A percentile compares a stretch with the other conserved stretches of the same genome.
Conservation (phyloP, 2,329 filamentous ascomycete species). For the Penicillium psychrosexuale region DNA sequence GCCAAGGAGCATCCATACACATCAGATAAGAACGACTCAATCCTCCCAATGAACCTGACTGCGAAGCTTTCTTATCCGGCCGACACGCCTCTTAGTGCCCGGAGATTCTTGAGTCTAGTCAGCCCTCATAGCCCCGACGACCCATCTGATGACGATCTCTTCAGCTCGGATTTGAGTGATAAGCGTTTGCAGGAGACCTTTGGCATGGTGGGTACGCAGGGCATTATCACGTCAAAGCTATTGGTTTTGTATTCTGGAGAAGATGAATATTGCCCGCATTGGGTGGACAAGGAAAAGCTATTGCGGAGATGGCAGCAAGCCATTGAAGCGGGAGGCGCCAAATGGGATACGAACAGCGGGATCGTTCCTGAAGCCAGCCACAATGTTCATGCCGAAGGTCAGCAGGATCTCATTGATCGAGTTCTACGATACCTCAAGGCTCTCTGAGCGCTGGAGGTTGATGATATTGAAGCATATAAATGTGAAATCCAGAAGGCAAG, state of each 20-base stretch:
- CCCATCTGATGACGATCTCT: slow-evolving; percentile 78
- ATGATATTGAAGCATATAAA: not conserved
- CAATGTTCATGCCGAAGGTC: slow-evolving; percentile 49
- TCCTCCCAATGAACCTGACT: slow-evolving; percentile 37
- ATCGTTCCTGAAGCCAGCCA: slow-evolving; percentile 50
- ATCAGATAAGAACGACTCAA: slow-evolving; percentile 23
- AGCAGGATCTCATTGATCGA: slow-evolving; percentile 41
- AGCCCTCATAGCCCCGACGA: slow-evolving; percentile 51
- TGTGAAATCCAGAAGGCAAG: not conserved
- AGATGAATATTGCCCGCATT: slow-evolving; percentile 46
- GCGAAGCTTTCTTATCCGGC: slow-evolving; percentile 30
- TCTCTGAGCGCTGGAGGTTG: slow-evolving; percentile 15
- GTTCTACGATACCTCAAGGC: slow-evolving; percentile 35
- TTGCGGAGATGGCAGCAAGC: slow-evolving; percentile 45
- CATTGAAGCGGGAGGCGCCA: slow-evolving; percentile 35
- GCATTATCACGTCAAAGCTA: slow-evolving; percentile 39
- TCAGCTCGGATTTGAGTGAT: slow-evolving; percentile 71
- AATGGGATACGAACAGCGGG: slow-evolving; percentile 51
- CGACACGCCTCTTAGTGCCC: slow-evolving; percentile 52
- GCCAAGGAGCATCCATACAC: slow-evolving; percentile 30
- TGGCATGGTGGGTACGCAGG: slow-evolving; percentile 46
- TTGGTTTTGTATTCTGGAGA: slow-evolving; percentile 47
- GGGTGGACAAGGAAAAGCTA: slow-evolving; percentile 46
- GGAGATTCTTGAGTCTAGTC: slow-evolving; percentile 57
- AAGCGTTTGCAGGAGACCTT: slow-evolving; percentile 62